These are phyloP conservation scores for Fusarium sp. DNA, from an alignment of 2,329 filamentous ascomycete genomes.

Conservation along the genomic window DNA sequence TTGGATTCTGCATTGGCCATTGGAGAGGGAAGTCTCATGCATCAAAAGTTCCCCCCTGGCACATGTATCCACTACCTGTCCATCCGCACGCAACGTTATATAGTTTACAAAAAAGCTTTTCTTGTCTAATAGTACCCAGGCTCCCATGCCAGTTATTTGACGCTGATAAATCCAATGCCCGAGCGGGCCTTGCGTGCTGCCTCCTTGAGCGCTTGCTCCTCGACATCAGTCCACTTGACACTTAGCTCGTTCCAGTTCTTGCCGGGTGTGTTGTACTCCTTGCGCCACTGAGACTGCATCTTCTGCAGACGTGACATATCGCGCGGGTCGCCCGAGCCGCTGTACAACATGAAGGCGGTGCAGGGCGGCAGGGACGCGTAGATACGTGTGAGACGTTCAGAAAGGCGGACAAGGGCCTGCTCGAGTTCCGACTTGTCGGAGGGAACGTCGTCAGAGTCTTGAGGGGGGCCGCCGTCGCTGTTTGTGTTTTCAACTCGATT, in stretches of 20 bases:
- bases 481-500: slow-evolving; percentile 59
- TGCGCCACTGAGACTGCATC: slow-evolving; percentile 70
- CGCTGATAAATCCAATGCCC: slow-evolving; percentile 73
- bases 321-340: slow-evolving; percentile 75
- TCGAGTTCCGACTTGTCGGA: slow-evolving; percentile 55
- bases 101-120: not conserved
- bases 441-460: slow-evolving; percentile 29
- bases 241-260: slow-evolving; percentile 75
- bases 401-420: slow-evolving; percentile 59
- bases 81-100: not conserved
- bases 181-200: slow-evolving; percentile 69
- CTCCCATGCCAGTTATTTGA: slow-evolving; percentile 62
- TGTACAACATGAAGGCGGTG: slow-evolving; percentile 74
- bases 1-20: not conserved
- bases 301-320: slow-evolving; percentile 73
- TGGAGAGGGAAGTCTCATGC: not conserved
- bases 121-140: not conserved
- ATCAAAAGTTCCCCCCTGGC: not conserved
- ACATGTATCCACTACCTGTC: not conserved
- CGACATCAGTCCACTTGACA: slow-evolving; percentile 75
- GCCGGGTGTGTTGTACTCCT: slow-evolving; percentile 73
- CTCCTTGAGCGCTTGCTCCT: slow-evolving; percentile 71
- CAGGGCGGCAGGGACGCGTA: slow-evolving; percentile 72
- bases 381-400: slow-evolving; percentile 65
- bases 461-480: slow-evolving; percentile 53